These are phyloP conservation scores for Leccinum obscurum DNA, from an alignment of 768 basidiomycete species.

Conservation along the genomic window DNA sequence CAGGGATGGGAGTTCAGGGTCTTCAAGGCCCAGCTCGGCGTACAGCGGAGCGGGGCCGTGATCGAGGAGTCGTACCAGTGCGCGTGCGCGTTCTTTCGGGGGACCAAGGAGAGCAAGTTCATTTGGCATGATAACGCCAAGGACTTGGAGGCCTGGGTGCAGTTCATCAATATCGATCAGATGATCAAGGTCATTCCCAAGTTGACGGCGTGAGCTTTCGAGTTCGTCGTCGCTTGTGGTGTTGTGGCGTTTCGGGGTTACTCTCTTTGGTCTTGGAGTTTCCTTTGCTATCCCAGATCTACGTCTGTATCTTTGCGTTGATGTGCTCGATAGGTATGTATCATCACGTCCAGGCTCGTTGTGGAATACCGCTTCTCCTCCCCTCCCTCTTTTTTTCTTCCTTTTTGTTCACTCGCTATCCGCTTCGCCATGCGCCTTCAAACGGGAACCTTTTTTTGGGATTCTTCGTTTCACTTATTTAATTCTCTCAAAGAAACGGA, in stretches of 20 bases:
- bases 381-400: neutral
- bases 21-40: slow-evolving; percentile 71
- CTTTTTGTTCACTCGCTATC: neutral
- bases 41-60: slow-evolving; percentile 51
- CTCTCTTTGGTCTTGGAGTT: neutral
- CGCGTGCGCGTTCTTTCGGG: slow-evolving; percentile 75
- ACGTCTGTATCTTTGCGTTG: slow-evolving; percentile 4
- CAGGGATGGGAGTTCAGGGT: slow-evolving; percentile 87
- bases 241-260: neutral
- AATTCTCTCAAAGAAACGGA: neutral
- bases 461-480: neutral
- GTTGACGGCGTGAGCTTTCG: slow-evolving; percentile 51
- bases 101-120: slow-evolving; percentile 62
- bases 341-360: slow-evolving; percentile 1
- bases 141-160: slow-evolving; percentile 77
- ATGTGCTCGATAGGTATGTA: slow-evolving; percentile 10
- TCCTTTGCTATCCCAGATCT: neutral
- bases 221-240: neutral
- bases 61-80: slow-evolving; percentile 75
- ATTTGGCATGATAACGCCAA: slow-evolving; percentile 69
- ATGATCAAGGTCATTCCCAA: slow-evolving; percentile 79
- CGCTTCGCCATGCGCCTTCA: neutral
- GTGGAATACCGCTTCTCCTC: neutral
- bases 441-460: neutral
- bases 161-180: slow-evolving; percentile 82